phyloP scores from a whole-genome alignment of 108 stramenopile species.

The Nitzschia sp. region DNA sequence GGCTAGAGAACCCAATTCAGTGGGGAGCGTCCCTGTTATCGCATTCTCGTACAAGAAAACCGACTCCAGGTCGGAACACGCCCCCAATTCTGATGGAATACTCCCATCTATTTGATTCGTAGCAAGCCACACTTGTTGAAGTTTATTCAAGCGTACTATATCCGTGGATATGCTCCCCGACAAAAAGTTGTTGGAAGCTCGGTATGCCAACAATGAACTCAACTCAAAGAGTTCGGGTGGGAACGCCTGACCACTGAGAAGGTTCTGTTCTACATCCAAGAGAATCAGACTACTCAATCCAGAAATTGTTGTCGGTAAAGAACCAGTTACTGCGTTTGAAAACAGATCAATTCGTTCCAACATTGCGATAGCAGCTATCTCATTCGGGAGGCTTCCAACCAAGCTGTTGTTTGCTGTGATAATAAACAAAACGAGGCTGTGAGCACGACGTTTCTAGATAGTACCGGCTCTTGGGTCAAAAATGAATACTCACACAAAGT shows the following conservation, averaged over 20 bases:
- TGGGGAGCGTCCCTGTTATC: slow-evolving; percentile 36
- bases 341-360: slow-evolving; percentile 30
- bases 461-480: neutral
- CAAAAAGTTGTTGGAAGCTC: slow-evolving; percentile 51
- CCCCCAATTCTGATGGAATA: slow-evolving; percentile 30
- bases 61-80: slow-evolving; percentile 17
- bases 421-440: too few relatives aligned
- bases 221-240: slow-evolving; percentile 36
- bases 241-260: slow-evolving; percentile 38
- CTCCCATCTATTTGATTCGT: slow-evolving; percentile 26
- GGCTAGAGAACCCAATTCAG: slow-evolving; percentile 22
- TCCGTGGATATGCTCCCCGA: slow-evolving; percentile 38
- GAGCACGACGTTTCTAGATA: too few relatives aligned
- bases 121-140: slow-evolving; percentile 39
- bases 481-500: slow-evolving; percentile 29
- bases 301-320: slow-evolving; percentile 26
- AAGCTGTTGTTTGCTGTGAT: slow-evolving; percentile 36
- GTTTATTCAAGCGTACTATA: slow-evolving; percentile 15
- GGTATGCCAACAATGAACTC: slow-evolving; percentile 37
- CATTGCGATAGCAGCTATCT: slow-evolving; percentile 22
- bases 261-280: slow-evolving; percentile 45
- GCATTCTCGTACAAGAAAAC: slow-evolving; percentile 39
- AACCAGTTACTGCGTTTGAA: slow-evolving; percentile 33
- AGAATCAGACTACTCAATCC: slow-evolving; percentile 25
- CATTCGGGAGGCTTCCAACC: slow-evolving; percentile 30